Conservation (phyloP, 2,329 filamentous ascomycete species). For the Catunica adiposa region DNA sequence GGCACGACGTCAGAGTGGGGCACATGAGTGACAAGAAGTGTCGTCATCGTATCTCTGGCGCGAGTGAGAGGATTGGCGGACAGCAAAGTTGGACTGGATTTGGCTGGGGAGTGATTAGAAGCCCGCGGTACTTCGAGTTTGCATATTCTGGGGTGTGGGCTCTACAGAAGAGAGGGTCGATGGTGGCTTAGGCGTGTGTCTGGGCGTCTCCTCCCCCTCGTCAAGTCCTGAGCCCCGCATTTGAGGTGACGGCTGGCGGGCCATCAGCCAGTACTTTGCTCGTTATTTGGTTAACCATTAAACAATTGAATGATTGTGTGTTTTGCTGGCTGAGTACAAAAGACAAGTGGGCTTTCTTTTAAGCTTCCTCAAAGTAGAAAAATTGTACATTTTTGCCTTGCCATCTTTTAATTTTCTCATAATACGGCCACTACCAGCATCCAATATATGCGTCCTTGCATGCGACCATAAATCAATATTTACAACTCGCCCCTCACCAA, state of each 20-base stretch:
- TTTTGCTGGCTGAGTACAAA: no score
- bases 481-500: neutral
- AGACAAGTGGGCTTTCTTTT: neutral
- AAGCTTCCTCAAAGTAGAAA: neutral
- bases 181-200: neutral
- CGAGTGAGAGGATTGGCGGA: no score
- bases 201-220: neutral
- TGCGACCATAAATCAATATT: neutral
- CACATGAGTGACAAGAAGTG: constrained; percentile 10
- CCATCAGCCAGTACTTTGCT: neutral
- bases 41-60: constrained; percentile 1
- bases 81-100: no score
- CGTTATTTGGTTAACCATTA: neutral
- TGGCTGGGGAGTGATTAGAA: no score
- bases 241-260: neutral
- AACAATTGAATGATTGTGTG: neutral
- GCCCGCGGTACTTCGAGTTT: no score
- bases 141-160: neutral
- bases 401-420: neutral
- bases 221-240: neutral
- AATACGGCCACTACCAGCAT: neutral
- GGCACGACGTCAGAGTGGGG: constrained; percentile 10
- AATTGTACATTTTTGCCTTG: neutral
- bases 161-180: neutral
- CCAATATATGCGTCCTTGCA: neutral